A percentile compares a stretch with the other conserved stretches of the same genome.
phyloP scores from a whole-genome alignment of 345 rosid genomes.

The Limnanthes douglasii region DNA sequence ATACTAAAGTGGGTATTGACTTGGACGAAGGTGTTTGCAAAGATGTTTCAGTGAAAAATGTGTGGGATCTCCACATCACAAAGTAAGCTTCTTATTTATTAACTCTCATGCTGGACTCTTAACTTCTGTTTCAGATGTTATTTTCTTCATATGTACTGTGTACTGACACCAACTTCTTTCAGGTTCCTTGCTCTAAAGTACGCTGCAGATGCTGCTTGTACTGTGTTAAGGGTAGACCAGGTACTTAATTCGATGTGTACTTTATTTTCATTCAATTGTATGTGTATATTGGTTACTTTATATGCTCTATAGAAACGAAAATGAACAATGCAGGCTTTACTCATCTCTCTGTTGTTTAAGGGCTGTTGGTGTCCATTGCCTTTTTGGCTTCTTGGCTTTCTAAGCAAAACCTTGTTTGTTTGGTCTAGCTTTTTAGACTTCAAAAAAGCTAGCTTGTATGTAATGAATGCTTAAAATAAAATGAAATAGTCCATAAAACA shows the following conservation, averaged over 20 bases:
- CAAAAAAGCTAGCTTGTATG: too few relatives aligned
- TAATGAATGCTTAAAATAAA: too few relatives aligned
- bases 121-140: background rate
- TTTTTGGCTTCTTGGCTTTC: too few relatives aligned
- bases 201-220: conserved; percentile 96
- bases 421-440: too few relatives aligned
- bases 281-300: too few relatives aligned
- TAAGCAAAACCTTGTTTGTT: too few relatives aligned
- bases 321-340: background rate
- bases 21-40: conserved; percentile 68
- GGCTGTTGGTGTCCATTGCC: too few relatives aligned
- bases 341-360: too few relatives aligned
- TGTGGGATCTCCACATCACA: conserved; percentile 90
- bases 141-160: conserved; percentile 1
- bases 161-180: conserved; percentile 4
- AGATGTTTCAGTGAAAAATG: conserved; percentile 43
- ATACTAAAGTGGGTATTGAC: conserved; percentile 75
- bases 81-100: conserved; percentile 44
- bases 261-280: too few relatives aligned
- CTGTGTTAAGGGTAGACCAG: conserved; percentile 96
- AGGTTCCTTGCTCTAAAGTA: conserved; percentile 90
- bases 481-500: too few relatives aligned
- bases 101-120: background rate
- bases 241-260: conserved; percentile 13
- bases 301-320: too few relatives aligned